Base-by-base conservation (phyloP, 2,329 filamentous ascomycete species). In the Penicillium freii region DNA sequence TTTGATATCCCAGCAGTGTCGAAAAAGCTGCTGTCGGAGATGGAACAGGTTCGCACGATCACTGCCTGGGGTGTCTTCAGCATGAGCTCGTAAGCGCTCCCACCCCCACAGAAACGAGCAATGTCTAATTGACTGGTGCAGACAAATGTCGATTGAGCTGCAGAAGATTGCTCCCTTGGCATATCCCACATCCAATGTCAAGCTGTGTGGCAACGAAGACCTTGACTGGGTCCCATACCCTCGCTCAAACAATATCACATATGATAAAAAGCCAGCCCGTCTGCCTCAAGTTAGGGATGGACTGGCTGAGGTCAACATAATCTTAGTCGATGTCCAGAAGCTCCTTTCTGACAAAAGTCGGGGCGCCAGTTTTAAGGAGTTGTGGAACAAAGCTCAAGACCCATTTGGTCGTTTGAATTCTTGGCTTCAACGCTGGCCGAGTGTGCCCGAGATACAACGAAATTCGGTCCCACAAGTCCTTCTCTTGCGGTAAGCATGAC, bases 221-320 rank as follows among this genome's bases (percentile, higher is more conserved):
- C 47, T 64, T 40, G 50, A 64, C n/a, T 74, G 72, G 72, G 65
- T 45, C 11, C 70, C 72, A 2, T 74, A 74, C 53, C 71, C 72
- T 40, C 68, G 63, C 21, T 66, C 65, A 19, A 73, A 71, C 42
- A 62, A 69, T 8, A 57, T 66, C n/a, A 63, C 63, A 11, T 71
- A 63, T 54, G 43, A 47, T 8, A 58, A 58, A 40, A 67, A 68
- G 45, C 66, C 65, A 9, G 70, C 66, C 10, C 57, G 65, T 51
- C 65, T 74, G n/a, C 64, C 63, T 38, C 58, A 65, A 40, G 55
- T 71, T 19, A 63, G 67, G 59, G 49, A 50, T 17, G 61, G 63
- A 13, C 46, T 69, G 21, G 61, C 57, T 15, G 56, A 66, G 11
- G 50, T 74, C 42, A 63, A 62, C 1, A 57, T 63, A 34, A 66